phyloP scores from a whole-genome alignment of 129 eudicot genomes.

The Pittosporum tobira region DNA sequence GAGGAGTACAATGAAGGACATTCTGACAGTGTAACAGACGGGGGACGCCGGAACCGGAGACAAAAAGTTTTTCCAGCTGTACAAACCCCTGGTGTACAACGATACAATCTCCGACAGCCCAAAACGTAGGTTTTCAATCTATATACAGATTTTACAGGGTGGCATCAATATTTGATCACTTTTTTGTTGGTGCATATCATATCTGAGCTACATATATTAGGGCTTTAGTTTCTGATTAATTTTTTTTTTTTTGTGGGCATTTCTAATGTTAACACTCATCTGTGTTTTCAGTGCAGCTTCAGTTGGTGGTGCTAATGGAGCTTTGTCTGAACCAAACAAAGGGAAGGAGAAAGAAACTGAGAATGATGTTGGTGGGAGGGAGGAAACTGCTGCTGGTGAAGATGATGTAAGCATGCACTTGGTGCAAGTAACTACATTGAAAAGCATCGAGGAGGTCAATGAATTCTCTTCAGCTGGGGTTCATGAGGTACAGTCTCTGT shows the following conservation, averaged over 20 bases:
- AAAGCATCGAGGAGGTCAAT: constrained; percentile 18
- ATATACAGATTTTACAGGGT: neutral
- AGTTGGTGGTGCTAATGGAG: constrained; percentile 27
- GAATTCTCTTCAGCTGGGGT: constrained; percentile 20
- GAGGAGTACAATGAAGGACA: constrained; percentile 38
- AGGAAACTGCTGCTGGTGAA: constrained; percentile 28
- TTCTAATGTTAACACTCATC: neutral
- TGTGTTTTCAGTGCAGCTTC: constrained; percentile 31
- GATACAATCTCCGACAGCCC: constrained; percentile 70
- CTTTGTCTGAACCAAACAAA: constrained; percentile 31
- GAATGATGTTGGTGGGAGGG: constrained; percentile 23
- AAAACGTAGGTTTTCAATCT: constrained; percentile 35
- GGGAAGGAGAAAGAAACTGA: constrained; percentile 20
- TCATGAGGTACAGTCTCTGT: constrained; percentile 9
- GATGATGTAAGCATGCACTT: constrained; percentile 24
- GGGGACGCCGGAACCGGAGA: constrained; percentile 50
- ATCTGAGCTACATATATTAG: neutral
- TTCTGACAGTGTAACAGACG: constrained; percentile 46
- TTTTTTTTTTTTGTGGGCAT: neutral
- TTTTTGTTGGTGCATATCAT: neutral
- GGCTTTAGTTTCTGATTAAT: too few species aligned
- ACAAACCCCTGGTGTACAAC: constrained; percentile 37
- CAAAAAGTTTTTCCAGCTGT: constrained; percentile 40
- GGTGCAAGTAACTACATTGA: constrained; percentile 10
- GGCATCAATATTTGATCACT: neutral